Evolutionary conservation across 1,284 basidiomycete genomes (phyloP).

Genomic region (Serendipita sp.): DNA sequence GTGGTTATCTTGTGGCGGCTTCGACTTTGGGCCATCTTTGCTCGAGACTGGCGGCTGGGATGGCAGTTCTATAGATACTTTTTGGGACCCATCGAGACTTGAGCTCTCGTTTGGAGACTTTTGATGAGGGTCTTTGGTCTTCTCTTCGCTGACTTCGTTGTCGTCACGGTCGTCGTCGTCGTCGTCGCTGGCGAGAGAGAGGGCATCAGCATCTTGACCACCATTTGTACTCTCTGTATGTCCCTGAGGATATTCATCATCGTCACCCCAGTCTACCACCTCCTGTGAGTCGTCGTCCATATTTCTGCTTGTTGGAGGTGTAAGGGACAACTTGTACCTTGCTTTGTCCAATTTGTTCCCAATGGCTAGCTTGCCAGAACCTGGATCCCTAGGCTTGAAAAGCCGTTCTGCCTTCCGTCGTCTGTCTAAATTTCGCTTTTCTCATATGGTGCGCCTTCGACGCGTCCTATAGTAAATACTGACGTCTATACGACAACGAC

Average conservation of each 20-base stretch:
- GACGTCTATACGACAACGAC: slow-evolving; percentile 9
- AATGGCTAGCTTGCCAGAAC: neutral
- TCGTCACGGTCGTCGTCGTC: neutral
- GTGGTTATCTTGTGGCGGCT: neutral
- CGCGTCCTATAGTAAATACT: neutral
- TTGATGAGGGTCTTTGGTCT: neutral
- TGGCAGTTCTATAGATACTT: neutral
- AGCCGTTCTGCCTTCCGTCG: neutral
- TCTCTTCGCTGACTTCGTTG: neutral
- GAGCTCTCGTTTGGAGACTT: neutral
- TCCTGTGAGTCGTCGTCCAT: slow-evolving; percentile 1
- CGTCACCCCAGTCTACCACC: slow-evolving; percentile 2
- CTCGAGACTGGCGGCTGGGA: neutral
- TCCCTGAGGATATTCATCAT: neutral
- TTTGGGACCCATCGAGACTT: neutral
- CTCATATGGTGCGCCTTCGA: neutral
- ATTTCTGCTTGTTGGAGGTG: neutral
- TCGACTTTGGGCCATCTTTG: neutral
- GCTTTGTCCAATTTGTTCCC: no score
- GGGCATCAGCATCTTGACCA: slow-evolving; percentile 1
- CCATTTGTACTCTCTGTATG: neutral
- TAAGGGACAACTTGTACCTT: no score
- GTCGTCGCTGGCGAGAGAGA: slow-evolving; percentile 5
- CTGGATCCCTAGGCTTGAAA: neutral
- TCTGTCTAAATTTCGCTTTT: neutral